Conservation (phyloP, 2,329 filamentous ascomycete species). For the Colletotrichum trifolii region DNA sequence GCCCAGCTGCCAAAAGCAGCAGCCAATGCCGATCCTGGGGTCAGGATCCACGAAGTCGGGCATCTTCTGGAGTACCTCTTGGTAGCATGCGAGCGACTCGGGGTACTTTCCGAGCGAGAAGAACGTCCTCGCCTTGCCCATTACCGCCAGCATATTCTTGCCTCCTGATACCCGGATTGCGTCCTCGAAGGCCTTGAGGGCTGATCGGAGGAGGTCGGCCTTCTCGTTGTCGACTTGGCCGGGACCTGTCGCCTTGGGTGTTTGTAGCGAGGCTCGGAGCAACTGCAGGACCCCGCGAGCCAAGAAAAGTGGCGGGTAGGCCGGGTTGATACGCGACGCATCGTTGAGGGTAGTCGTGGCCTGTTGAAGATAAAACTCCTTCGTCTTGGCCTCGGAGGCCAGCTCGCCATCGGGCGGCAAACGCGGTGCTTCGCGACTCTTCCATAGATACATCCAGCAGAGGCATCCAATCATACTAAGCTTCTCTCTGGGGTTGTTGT, state of each 20-base stretch:
- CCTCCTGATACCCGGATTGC: slow-evolving; percentile 85
- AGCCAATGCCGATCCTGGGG: slow-evolving; percentile 94
- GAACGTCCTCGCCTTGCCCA: slow-evolving; percentile 88
- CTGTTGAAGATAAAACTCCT: slow-evolving; percentile 90
- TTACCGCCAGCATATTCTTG: slow-evolving; percentile 89
- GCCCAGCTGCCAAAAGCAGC: slow-evolving; percentile 96
- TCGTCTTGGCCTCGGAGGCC: slow-evolving; percentile 82
- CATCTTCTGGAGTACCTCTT: slow-evolving; percentile 86
- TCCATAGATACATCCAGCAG: slow-evolving; percentile 92
- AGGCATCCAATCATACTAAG: slow-evolving; percentile 85
- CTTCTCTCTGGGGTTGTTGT: slow-evolving; percentile 81
- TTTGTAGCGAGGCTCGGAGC: slow-evolving; percentile 85
- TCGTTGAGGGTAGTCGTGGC: slow-evolving; percentile 96
- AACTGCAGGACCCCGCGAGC: slow-evolving; percentile 91
- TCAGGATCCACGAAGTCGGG: slow-evolving; percentile 92
- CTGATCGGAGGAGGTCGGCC: slow-evolving; percentile 83
- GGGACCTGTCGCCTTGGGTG: slow-evolving; percentile 75
- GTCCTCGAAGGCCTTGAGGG: slow-evolving; percentile 94
- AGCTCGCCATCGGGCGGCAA: slow-evolving; percentile 70
- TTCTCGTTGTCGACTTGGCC: slow-evolving; percentile 77
- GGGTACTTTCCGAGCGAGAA: slow-evolving; percentile 89
- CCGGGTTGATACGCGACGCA: slow-evolving; percentile 91
- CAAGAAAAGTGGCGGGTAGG: slow-evolving; percentile 90
- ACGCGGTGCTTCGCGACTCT: slow-evolving; percentile 82
- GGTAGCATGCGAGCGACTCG: slow-evolving; percentile 86